Conservation (phyloP, 2,329 filamentous ascomycete species). For the Macrophomina phaseolina region DNA sequence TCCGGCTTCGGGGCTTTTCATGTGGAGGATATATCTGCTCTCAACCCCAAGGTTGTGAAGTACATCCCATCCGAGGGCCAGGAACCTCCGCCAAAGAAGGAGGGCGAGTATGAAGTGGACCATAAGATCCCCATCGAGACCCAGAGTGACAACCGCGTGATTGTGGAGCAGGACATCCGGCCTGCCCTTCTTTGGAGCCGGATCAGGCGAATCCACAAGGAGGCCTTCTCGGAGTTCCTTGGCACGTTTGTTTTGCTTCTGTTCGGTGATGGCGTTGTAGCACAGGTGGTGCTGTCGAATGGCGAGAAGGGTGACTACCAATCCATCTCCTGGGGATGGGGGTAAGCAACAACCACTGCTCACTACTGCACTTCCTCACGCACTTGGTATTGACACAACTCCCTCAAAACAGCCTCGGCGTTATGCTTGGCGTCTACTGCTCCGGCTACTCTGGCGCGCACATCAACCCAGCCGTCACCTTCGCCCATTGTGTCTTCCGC, state of each 20-base stretch:
- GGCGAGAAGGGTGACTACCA: constrained; percentile 39
- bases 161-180: constrained; percentile 5
- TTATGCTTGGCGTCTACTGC: constrained; percentile 59
- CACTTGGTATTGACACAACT: too few relatives aligned
- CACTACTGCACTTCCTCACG: too few relatives aligned
- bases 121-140: constrained; percentile 24
- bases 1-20: constrained; percentile 16
- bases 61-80: constrained; percentile 4
- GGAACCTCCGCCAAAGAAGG: constrained; percentile 6
- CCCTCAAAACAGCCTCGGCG: constrained; percentile 17
- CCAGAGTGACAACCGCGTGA: background rate
- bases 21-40: constrained; percentile 6
- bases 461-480: constrained; percentile 65
- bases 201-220: constrained; percentile 47
- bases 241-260: constrained; percentile 71
- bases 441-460: constrained; percentile 66
- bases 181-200: constrained; percentile 39
- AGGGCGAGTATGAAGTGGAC: constrained; percentile 7
- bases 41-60: constrained; percentile 1
- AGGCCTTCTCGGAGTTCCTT: constrained; percentile 71
- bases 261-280: constrained; percentile 74
- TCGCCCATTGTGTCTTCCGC: constrained; percentile 51
- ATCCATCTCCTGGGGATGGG: constrained; percentile 39
- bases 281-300: constrained; percentile 67
- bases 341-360: constrained; percentile 22